phyloP scores from a whole-genome alignment of 2,329 filamentous ascomycete species.

The Hirsutella minnesotensis region DNA sequence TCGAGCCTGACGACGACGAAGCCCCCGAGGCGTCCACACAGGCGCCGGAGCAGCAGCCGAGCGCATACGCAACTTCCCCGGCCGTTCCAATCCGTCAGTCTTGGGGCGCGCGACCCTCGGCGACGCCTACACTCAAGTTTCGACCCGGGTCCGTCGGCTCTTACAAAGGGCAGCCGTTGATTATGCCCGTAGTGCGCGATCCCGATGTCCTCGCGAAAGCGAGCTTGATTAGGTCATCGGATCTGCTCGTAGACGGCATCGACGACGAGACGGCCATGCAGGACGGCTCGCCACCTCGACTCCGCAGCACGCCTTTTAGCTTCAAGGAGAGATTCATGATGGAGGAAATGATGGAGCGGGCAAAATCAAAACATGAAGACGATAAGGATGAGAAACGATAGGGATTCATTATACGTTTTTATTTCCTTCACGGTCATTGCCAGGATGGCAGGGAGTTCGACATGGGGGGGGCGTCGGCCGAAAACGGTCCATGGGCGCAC shows the following conservation, averaged over 20 bases:
- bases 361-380: conserved; percentile 11
- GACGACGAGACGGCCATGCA: conserved; percentile 39
- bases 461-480: conserved; percentile 6
- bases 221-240: conserved; percentile 34
- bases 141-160: conserved; percentile 35
- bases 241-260: conserved; percentile 40
- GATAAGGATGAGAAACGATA: conserved; percentile 8
- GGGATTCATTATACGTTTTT: no score
- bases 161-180: conserved; percentile 41
- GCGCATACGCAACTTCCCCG: conserved; percentile 30
- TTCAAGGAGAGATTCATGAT: conserved; percentile 36
- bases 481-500: conserved; percentile 9
- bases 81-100: conserved; percentile 23
- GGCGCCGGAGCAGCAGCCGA: not conserved
- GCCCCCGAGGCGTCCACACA: conserved; percentile 3
- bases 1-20: conserved; percentile 14
- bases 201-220: conserved; percentile 36
- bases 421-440: not conserved
- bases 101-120: conserved; percentile 10
- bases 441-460: conserved; percentile 10
- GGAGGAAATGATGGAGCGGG: conserved; percentile 28
- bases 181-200: conserved; percentile 38
- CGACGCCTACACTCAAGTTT: conserved; percentile 21
- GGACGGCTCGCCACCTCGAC: conserved; percentile 28
- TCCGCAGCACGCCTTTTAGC: conserved; percentile 33